Evolutionary conservation across 768 basidiomycete species (phyloP).

Genomic region (Trametes maxima): DNA sequence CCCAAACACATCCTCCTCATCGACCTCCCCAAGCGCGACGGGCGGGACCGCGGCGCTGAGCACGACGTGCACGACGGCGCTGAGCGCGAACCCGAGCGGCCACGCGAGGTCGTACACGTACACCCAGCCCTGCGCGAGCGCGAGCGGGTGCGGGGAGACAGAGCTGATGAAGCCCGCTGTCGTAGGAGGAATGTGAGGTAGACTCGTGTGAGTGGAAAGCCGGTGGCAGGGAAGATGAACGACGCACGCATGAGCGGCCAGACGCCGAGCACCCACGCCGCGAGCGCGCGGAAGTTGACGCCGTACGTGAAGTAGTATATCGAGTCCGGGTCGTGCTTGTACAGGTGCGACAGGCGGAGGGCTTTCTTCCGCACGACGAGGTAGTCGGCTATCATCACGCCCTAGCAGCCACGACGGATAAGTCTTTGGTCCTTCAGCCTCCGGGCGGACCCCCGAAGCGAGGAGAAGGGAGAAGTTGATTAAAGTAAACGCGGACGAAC

Average conservation of each 20-base stretch:
- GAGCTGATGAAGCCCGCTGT: constrained; percentile 24
- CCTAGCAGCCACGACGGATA: constrained; percentile 6
- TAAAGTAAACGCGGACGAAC: not conserved
- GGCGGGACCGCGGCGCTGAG: constrained; percentile 27
- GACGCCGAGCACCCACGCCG: constrained; percentile 28
- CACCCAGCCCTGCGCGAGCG: constrained; percentile 14
- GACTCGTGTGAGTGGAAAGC: too few relatives aligned
- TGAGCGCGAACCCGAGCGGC: constrained; percentile 26
- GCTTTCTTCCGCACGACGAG: constrained; percentile 25
- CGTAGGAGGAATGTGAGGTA: not conserved
- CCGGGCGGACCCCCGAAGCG: too few relatives aligned
- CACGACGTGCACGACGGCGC: constrained; percentile 17
- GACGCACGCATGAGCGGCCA: constrained; percentile 24
- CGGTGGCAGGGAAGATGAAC: not conserved
- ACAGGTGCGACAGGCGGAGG: constrained; percentile 28
- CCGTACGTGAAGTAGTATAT: constrained; percentile 30
- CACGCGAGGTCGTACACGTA: constrained; percentile 22
- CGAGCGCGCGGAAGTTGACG: constrained; percentile 29
- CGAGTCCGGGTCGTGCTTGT: constrained; percentile 20
- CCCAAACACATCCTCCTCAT: constrained; percentile 27
- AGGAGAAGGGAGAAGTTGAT: too few relatives aligned
- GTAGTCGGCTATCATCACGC: constrained; percentile 42
- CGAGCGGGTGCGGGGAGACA: constrained; percentile 9
- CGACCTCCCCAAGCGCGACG: constrained; percentile 23
- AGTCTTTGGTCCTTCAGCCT: too few relatives aligned